Percentiles rank a stretch among this genome's conserved stretches.
phyloP scores from a whole-genome alignment of 805 yeast genomes.

The Spathaspora gorwiae region DNA sequence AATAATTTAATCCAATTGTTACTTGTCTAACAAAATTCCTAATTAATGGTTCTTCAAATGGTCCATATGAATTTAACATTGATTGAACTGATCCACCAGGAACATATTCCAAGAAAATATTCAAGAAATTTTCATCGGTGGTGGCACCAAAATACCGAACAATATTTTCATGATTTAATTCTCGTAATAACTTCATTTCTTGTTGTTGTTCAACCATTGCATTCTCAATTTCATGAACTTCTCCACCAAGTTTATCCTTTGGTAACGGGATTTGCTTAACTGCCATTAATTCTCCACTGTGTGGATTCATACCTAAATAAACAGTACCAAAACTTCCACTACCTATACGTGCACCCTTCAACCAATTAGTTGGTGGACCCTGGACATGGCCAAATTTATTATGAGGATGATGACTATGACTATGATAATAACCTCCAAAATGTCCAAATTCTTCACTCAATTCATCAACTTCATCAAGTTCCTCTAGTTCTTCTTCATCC shows the following conservation, averaged over 20 bases:
- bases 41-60: constrained; percentile 73
- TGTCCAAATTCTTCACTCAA: constrained; percentile 11
- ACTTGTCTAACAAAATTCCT: constrained; percentile 73
- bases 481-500: constrained; percentile 37
- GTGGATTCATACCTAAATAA: constrained; percentile 83
- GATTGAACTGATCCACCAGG: constrained; percentile 55
- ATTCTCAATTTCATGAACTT: constrained; percentile 15
- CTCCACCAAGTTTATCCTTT: constrained; percentile 20
- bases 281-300: constrained; percentile 95
- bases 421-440: constrained; percentile 1
- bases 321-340: constrained; percentile 95
- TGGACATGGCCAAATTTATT: background rate
- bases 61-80: constrained; percentile 68
- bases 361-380: constrained; percentile 68
- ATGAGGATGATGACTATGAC: background rate
- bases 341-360: constrained; percentile 89
- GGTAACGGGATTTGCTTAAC: constrained; percentile 88
- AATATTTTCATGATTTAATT: constrained; percentile 83
- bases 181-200: constrained; percentile 74
- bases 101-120: constrained; percentile 71
- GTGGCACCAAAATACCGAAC: constrained; percentile 90
- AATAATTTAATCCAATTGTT: constrained; percentile 65
- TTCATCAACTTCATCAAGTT: constrained; percentile 34
- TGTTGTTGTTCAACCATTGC: constrained; percentile 76
- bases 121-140: constrained; percentile 62